Evolutionary conservation across 495 filamentous ascomycete genomes (phyloP).

Genomic region (Hamigera avellanea): DNA sequence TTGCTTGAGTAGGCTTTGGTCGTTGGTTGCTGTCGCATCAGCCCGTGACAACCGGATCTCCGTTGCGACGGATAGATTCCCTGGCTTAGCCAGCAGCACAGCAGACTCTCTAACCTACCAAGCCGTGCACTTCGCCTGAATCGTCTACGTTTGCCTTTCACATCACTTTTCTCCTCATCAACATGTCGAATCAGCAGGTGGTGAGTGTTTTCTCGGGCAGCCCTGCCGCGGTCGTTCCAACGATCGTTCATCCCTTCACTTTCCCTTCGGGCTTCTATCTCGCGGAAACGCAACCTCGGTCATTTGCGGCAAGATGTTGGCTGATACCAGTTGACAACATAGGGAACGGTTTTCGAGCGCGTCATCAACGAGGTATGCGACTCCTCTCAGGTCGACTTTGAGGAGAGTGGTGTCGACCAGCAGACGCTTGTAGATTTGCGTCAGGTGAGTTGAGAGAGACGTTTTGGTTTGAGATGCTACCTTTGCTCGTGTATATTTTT

Average conservation of each 20-base stretch:
- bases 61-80: neutral
- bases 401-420: constrained; percentile 87
- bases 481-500: constrained; percentile 8
- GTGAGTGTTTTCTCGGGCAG: constrained; percentile 32
- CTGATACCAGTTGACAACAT: constrained; percentile 21
- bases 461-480: constrained; percentile 2
- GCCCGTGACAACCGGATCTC: neutral
- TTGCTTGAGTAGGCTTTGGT: neutral
- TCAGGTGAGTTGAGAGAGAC: constrained; percentile 46
- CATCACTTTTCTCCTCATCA: constrained; percentile 2
- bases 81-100: neutral
- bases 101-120: neutral
- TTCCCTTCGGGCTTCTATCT: constrained; percentile 10
- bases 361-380: constrained; percentile 90
- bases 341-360: constrained; percentile 75
- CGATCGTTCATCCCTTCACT: constrained; percentile 1
- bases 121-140: neutral
- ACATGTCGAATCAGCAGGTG: constrained; percentile 55
- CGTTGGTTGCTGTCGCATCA: neutral
- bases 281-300: neutral
- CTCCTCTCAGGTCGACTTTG: constrained; percentile 84
- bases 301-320: constrained; percentile 9
- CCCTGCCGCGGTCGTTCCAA: neutral
- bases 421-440: constrained; percentile 72
- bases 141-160: too few relatives aligned